Conservation (phyloP, 768 basidiomycete species). For the Naganishia friedmannii region DNA sequence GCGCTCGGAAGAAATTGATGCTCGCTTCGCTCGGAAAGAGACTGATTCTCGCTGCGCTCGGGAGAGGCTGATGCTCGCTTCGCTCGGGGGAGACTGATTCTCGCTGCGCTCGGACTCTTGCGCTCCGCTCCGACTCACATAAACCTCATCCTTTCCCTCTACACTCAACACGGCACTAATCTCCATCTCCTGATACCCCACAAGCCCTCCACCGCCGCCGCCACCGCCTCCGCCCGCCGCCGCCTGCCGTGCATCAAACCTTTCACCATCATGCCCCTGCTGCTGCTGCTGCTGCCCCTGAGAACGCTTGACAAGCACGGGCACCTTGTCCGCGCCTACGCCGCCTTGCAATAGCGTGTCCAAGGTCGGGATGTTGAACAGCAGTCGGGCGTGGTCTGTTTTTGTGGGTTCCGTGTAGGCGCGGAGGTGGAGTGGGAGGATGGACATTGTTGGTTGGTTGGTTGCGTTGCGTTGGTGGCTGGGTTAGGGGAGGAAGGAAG, state of each 20-base stretch:
- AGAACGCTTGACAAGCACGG: slow-evolving; percentile 35
- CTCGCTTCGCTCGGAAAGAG: no score
- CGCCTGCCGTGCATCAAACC: slow-evolving; percentile 35
- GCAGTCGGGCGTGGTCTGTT: slow-evolving; percentile 77
- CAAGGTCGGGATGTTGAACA: slow-evolving; percentile 72
- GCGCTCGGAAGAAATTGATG: no score
- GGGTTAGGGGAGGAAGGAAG: not conserved
- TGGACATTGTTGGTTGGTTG: slow-evolving; percentile 41
- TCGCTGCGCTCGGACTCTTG: no score
- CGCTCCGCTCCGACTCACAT: slow-evolving; percentile 61
- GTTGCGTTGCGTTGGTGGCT: not conserved
- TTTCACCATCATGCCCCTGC: slow-evolving; percentile 9
- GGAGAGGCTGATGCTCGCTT: no score
- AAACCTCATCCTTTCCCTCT: slow-evolving; percentile 82
- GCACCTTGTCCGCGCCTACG: slow-evolving; percentile 25
- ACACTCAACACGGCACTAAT: slow-evolving; percentile 85
- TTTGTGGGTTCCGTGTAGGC: slow-evolving; percentile 89
- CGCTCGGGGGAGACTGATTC: no score
- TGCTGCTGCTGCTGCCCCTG: slow-evolving; percentile 27
- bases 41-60: no score
- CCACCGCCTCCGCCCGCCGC: not conserved
- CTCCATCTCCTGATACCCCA: slow-evolving; percentile 62
- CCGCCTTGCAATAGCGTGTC: slow-evolving; percentile 33
- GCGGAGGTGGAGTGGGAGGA: slow-evolving; percentile 63
- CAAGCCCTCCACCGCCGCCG: slow-evolving; percentile 38